phyloP scores from a whole-genome alignment of 2,329 filamentous ascomycete species.

The Pyrenochaeta sp. region DNA sequence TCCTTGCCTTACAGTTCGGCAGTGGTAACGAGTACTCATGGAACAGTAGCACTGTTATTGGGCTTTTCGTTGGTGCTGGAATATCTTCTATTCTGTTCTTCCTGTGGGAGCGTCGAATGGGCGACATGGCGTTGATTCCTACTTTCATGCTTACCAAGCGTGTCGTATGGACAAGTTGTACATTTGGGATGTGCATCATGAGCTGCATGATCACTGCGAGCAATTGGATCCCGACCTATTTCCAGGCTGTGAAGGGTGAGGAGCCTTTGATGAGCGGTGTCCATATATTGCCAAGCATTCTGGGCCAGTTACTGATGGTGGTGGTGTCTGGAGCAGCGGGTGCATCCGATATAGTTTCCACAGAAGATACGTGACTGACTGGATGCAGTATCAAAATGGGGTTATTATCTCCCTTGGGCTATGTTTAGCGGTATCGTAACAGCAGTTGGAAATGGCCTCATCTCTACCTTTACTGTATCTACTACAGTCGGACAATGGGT shows the following conservation, averaged over 20 bases:
- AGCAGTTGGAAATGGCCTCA: conserved; percentile 52
- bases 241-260: conserved; percentile 51
- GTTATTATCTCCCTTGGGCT: conserved; percentile 42
- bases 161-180: conserved; percentile 41
- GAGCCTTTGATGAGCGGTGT: conserved; percentile 52
- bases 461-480: conserved; percentile 49
- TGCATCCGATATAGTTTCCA: neutral
- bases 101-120: conserved; percentile 46
- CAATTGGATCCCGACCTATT: conserved; percentile 48
- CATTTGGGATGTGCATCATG: conserved; percentile 14
- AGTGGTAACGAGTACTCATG: conserved; percentile 46
- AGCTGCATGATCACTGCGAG: conserved; percentile 21
- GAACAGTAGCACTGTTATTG: conserved; percentile 45
- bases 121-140: conserved; percentile 51
- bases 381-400: conserved; percentile 21
- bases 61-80: conserved; percentile 44
- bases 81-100: conserved; percentile 42
- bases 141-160: conserved; percentile 41
- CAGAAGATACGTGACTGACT: conserved; percentile 4
- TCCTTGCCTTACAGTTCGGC: conserved; percentile 52
- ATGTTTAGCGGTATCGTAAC: conserved; percentile 40
- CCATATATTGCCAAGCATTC: conserved; percentile 48
- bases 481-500: conserved; percentile 42
- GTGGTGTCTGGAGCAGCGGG: conserved; percentile 26
- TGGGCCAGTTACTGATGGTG: conserved; percentile 32